Percentiles rank a stretch among this genome's conserved stretches.
Evolutionary conservation across 345 rosid genomes (phyloP).

Genomic region (Firmiana major): DNA sequence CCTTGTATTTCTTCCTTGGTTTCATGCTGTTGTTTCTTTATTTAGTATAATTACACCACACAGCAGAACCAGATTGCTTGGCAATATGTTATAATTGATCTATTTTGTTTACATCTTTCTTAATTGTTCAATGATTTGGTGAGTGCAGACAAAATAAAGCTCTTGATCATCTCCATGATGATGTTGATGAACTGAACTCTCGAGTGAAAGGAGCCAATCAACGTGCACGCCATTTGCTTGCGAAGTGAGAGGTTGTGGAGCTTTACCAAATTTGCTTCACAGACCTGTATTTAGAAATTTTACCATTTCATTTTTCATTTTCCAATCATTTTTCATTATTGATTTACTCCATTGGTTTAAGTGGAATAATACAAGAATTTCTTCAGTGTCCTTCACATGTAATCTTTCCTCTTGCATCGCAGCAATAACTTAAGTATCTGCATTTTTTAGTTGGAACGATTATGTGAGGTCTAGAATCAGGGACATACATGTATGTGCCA

Average conservation of each 20-base stretch:
- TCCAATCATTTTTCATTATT: neutral
- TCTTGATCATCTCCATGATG: conserved; percentile 68
- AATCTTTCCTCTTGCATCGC: neutral
- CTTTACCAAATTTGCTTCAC: neutral
- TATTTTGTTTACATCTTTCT: too few relatives aligned
- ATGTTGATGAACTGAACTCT: conserved; percentile 74
- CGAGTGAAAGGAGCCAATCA: conserved; percentile 90
- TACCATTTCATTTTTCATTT: neutral
- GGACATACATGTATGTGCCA: too few relatives aligned
- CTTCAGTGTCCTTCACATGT: neutral
- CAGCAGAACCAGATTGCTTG: too few relatives aligned
- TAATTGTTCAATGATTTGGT: conserved; percentile 5
- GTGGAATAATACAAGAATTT: neutral
- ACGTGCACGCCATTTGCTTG: conserved; percentile 72
- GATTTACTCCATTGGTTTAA: neutral
- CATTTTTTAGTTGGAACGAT: too few relatives aligned
- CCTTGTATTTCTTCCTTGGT: too few relatives aligned
- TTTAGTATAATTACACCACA: too few relatives aligned
- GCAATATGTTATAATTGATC: too few relatives aligned
- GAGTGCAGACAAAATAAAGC: conserved; percentile 80
- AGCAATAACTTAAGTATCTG: neutral
- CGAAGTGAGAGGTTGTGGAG: conserved; percentile 39
- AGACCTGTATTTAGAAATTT: neutral
- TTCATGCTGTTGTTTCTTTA: neutral
- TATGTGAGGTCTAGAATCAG: too few relatives aligned